A percentile compares a stretch with the other conserved stretches of the same genome.
phyloP scores from a whole-genome alignment of 768 basidiomycete genomes.

The Coprinopsis marcescibilis region DNA sequence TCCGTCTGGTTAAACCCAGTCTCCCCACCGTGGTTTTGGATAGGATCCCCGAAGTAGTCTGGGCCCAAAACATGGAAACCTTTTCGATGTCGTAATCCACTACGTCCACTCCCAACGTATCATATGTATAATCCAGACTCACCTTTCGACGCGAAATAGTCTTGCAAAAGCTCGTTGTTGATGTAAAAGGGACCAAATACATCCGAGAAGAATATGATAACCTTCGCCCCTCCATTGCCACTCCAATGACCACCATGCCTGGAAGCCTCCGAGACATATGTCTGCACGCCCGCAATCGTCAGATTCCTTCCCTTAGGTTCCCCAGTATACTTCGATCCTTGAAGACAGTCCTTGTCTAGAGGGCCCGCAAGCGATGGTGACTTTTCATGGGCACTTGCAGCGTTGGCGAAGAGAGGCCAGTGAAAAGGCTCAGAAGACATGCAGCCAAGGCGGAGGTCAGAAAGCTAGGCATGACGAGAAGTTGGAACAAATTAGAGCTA shows the following conservation, averaged over 20 bases:
- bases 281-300: slow-evolving; percentile 29
- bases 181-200: slow-evolving; percentile 44
- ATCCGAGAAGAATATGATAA: slow-evolving; percentile 46
- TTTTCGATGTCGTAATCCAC: slow-evolving; percentile 15
- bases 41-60: slow-evolving; percentile 47
- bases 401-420: too few relatives aligned
- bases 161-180: slow-evolving; percentile 46
- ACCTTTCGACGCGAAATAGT: slow-evolving; percentile 49
- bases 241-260: neutral
- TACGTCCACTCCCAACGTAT: too few relatives aligned
- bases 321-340: slow-evolving; percentile 38
- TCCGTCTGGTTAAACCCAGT: slow-evolving; percentile 24
- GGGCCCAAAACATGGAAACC: slow-evolving; percentile 45
- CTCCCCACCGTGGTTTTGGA: slow-evolving; percentile 28
- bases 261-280: slow-evolving; percentile 37
- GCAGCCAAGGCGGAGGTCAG: too few relatives aligned
- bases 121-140: slow-evolving; percentile 2
- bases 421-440: too few relatives aligned
- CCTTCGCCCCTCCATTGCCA: slow-evolving; percentile 22
- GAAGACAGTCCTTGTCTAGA: slow-evolving; percentile 37
- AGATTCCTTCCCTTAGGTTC: slow-evolving; percentile 30
- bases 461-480: too few relatives aligned
- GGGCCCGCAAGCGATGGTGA: slow-evolving; percentile 24
- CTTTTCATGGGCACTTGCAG: too few relatives aligned
- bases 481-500: too few relatives aligned